Evolutionary conservation across 257 asterid species (phyloP), one percentile per base, ranked within the genome.

Genomic region (Plantago major): DNA sequence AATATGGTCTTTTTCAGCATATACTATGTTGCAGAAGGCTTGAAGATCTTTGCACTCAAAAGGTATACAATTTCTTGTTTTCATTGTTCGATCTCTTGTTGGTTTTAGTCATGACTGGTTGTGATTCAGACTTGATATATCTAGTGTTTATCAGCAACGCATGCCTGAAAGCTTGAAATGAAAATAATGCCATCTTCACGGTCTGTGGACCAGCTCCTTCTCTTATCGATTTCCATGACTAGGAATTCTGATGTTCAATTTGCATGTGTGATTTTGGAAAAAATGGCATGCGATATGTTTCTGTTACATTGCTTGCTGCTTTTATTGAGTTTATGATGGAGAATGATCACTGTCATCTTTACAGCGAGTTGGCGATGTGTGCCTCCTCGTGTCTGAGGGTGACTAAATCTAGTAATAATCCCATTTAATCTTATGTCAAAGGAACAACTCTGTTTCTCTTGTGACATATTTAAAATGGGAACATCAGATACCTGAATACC

Each of bases 261-360:
- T 16, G 5, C 26, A 37, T 19, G 33, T 9, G 19, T 17, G 55
- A 17, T 2, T 17, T 8, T 51, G 30, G 17, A n/a, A 49, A 50
- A 18, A 22, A 22, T 22, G 26, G 26, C 26, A 22, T 1, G 26
- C 26, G 26, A 22, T 22, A 22, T 22, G 26, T 22, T 30, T 33
- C 40, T 33, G 40, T 22, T 22, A 22, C 26, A 22, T 22, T 33
- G 40, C 40, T 19, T 53, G 40, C 58, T 53, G 58, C 13, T 53
- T 53, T 16, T 28, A 26, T 46, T 10, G 28, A 53, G 15, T 37
- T 53, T 19, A 19, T 22, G 58, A 11, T 53, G 58, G 42, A 22
- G 1, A 53, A 19, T 52, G 58, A 52, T 52, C 58, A 52, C 13
- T 53, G 58, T 53, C 58, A 26, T 9, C 17, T 11, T 53, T 53